Conservation (phyloP, 441 rosid genomes). For the Jatropha podagrica region DNA sequence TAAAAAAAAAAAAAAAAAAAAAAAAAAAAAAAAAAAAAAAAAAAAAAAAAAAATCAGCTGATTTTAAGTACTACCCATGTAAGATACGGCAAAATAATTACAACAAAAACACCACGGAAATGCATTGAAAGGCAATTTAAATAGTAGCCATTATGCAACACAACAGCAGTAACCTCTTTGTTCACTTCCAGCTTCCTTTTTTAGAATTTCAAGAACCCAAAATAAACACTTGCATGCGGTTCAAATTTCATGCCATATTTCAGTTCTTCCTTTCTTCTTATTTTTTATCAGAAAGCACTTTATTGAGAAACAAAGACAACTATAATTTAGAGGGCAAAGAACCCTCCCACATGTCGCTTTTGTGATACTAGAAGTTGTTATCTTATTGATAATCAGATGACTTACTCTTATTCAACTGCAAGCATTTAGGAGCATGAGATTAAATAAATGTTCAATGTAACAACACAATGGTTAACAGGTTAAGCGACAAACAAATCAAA, state of each 20-base stretch:
- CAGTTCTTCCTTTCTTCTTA: background rate
- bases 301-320: background rate
- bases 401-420: background rate
- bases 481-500: background rate
- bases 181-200: background rate
- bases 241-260: background rate
- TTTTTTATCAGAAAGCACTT: background rate
- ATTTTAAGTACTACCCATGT: slow-evolving; percentile 3
- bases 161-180: background rate
- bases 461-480: background rate
- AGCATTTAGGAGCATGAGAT: slow-evolving; percentile 7
- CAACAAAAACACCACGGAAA: background rate
- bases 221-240: background rate
- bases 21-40: too few relatives aligned
- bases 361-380: background rate
- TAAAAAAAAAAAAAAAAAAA: too few relatives aligned
- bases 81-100: slow-evolving; percentile 11
- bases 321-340: too few relatives aligned
- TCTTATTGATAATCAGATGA: background rate
- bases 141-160: background rate
- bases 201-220: background rate
- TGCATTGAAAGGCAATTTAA: slow-evolving; percentile 7
- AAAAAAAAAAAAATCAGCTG: slow-evolving; percentile 12
- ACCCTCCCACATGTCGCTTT: background rate
- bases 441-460: background rate